phyloP scores from a whole-genome alignment of 192 early-diverging fungal genomes.

The Paraglomus occultum region DNA sequence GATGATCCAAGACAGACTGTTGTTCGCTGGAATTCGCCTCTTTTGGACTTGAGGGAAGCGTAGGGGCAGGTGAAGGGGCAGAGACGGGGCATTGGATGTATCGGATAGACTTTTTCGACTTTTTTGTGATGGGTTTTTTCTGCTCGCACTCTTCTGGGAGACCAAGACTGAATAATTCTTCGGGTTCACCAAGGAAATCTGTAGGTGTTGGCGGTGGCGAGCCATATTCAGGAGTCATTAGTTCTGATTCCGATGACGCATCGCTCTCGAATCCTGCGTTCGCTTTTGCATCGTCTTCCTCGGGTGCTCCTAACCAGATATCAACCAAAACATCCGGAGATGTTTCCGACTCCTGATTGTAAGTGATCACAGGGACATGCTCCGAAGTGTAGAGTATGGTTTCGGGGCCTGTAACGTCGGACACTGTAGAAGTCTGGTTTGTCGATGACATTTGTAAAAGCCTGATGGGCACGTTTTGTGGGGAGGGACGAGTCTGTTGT shows the following conservation, averaged over 20 bases:
- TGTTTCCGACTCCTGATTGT: too few relatives aligned
- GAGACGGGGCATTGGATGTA: not conserved
- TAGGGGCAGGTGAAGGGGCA: not conserved
- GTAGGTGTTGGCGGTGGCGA: constrained; percentile 17
- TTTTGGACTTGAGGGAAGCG: not conserved
- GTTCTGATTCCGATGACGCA: constrained; percentile 25
- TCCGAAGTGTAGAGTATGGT: too few relatives aligned
- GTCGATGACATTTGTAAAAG: too few relatives aligned
- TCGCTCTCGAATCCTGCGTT: constrained; percentile 17
- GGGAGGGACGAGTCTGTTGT: too few relatives aligned
- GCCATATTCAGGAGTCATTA: constrained; percentile 15
- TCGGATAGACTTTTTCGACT: not conserved
- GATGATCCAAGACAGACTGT: not conserved
- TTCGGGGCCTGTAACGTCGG: too few relatives aligned
- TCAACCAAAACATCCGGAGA: too few relatives aligned
- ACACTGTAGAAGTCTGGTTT: too few relatives aligned
- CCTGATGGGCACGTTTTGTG: too few relatives aligned
- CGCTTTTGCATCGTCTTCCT: too few relatives aligned
- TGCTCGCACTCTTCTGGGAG: not conserved
- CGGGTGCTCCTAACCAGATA: too few relatives aligned
- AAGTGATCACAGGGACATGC: too few relatives aligned
- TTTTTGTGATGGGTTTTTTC: not conserved
- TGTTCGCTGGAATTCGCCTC: not conserved
- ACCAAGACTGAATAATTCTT: constrained; percentile 2
- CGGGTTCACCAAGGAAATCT: not conserved